phyloP scores from a whole-genome alignment of 768 basidiomycete genomes.

The Suillus lakei region DNA sequence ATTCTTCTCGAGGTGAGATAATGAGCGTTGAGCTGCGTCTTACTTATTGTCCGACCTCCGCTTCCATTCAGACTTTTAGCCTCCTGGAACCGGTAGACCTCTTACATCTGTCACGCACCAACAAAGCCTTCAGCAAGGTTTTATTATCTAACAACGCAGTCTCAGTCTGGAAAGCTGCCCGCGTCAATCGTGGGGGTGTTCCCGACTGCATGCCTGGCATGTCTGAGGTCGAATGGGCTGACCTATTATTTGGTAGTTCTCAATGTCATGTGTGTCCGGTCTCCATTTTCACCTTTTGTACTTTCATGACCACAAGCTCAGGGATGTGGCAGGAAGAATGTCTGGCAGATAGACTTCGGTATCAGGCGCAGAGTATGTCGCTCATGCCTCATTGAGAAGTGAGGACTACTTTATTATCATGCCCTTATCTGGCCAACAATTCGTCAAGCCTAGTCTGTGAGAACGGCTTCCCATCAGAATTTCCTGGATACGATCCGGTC shows the following conservation, averaged over 20 bases:
- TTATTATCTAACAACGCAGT: slow-evolving; percentile 24
- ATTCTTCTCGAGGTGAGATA: slow-evolving; percentile 30
- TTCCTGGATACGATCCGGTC: slow-evolving; percentile 27
- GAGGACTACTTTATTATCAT: neutral
- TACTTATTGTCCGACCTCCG: neutral
- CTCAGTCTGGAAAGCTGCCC: slow-evolving; percentile 30
- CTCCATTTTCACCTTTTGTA: neutral
- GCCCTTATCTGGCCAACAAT: slow-evolving; percentile 20
- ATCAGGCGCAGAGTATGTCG: slow-evolving; percentile 20
- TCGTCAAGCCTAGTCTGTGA: slow-evolving; percentile 12
- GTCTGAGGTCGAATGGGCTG: slow-evolving; percentile 30
- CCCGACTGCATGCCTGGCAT: slow-evolving; percentile 30
- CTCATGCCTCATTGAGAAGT: slow-evolving; percentile 20
- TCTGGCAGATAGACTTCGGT: slow-evolving; percentile 22
- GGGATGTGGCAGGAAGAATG: slow-evolving; percentile 16
- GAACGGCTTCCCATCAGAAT: slow-evolving; percentile 17
- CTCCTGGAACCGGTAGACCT: slow-evolving; percentile 37
- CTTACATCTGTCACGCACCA: slow-evolving; percentile 31
- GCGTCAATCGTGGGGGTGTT: slow-evolving; percentile 10
- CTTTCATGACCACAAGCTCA: slow-evolving; percentile 8
- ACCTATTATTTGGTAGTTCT: slow-evolving; percentile 27
- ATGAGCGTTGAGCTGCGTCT: neutral
- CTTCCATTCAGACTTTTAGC: slow-evolving; percentile 26
- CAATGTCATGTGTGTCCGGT: slow-evolving; percentile 21
- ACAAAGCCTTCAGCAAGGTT: slow-evolving; percentile 28